Evolutionary conservation across 306 rosid genomes (phyloP).

Genomic region (Gynostemma pentaphyllum): DNA sequence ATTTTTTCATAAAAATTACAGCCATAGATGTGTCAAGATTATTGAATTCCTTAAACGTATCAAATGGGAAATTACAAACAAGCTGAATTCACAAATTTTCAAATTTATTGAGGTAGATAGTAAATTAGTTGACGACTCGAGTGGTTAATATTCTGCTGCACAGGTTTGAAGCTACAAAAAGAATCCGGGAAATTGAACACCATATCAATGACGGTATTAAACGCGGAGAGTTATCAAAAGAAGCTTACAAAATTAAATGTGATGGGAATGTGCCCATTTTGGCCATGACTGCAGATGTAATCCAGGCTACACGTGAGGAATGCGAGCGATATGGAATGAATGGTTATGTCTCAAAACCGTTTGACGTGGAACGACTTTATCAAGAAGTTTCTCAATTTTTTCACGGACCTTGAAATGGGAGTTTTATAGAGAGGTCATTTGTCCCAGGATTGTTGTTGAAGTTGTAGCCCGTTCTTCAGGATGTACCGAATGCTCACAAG

Average conservation of each 20-base stretch:
- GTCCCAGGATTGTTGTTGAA: background rate
- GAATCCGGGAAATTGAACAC: slow-evolving; percentile 51
- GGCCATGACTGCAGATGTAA: slow-evolving; percentile 96
- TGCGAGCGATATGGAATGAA: slow-evolving; percentile 74
- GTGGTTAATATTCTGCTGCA: background rate
- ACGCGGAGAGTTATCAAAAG: slow-evolving; percentile 29
- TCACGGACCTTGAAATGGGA: slow-evolving; percentile 26
- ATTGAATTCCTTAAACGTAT: background rate
- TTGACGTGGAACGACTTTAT: slow-evolving; percentile 89
- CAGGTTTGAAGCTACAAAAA: slow-evolving; percentile 73
- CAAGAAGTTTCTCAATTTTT: slow-evolving; percentile 74
- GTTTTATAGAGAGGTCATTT: slow-evolving; percentile 18
- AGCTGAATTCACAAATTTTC: background rate
- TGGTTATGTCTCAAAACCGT: slow-evolving; percentile 94
- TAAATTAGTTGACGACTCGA: background rate
- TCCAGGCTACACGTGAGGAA: slow-evolving; percentile 86
- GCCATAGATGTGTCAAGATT: background rate
- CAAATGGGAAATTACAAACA: background rate
- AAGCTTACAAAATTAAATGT: slow-evolving; percentile 21
- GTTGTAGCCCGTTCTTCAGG: slow-evolving; percentile 6
- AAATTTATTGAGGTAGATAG: background rate
- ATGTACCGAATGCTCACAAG: slow-evolving; percentile 19
- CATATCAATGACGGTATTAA: slow-evolving; percentile 19
- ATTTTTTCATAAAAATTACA: background rate
- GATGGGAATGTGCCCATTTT: slow-evolving; percentile 64